phyloP scores from a whole-genome alignment of 192 early-diverging fungal genomes.

The Coemansia sp. region DNA sequence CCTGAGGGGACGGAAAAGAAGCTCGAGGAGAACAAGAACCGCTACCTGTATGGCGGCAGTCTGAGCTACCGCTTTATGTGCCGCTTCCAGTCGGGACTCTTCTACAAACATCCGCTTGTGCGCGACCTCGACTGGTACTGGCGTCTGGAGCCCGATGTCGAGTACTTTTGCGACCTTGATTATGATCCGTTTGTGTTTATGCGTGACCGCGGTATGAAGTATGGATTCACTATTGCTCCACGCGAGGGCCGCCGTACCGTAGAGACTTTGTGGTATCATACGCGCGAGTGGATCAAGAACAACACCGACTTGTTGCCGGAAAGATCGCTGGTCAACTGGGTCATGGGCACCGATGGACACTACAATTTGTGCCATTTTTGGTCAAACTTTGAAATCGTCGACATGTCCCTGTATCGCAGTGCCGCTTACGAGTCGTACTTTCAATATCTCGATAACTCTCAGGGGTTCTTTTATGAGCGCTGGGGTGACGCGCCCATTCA shows the following conservation, averaged over 20 bases:
- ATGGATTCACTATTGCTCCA: slow-evolving; percentile 70
- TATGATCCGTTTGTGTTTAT: slow-evolving; percentile 75
- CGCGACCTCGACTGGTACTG: slow-evolving; percentile 69
- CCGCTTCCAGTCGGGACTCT: slow-evolving; percentile 65
- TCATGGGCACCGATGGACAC: slow-evolving; percentile 58
- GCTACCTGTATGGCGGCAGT: slow-evolving; percentile 66
- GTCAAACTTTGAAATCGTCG: slow-evolving; percentile 77
- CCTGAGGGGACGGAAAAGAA: slow-evolving; percentile 35
- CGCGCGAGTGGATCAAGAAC: slow-evolving; percentile 54
- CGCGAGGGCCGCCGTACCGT: slow-evolving; percentile 63
- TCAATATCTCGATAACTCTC: slow-evolving; percentile 58
- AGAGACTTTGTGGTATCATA: slow-evolving; percentile 63
- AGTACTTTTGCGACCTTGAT: slow-evolving; percentile 71
- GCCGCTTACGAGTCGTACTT: slow-evolving; percentile 62
- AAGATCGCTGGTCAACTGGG: slow-evolving; percentile 48
- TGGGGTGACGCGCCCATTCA: slow-evolving; percentile 68
- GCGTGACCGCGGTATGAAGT: slow-evolving; percentile 66
- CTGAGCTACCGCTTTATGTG: slow-evolving; percentile 77
- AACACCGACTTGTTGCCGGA: slow-evolving; percentile 40
- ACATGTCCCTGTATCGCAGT: slow-evolving; percentile 59
- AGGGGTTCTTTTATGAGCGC: slow-evolving; percentile 69
- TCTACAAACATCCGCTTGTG: slow-evolving; percentile 64
- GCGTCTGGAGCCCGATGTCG: slow-evolving; percentile 72
- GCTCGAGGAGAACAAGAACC: slow-evolving; percentile 52
- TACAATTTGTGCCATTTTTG: slow-evolving; percentile 78